Conservation (phyloP, 2,329 filamentous ascomycete genomes). For the Epichloe gansuensis region DNA sequence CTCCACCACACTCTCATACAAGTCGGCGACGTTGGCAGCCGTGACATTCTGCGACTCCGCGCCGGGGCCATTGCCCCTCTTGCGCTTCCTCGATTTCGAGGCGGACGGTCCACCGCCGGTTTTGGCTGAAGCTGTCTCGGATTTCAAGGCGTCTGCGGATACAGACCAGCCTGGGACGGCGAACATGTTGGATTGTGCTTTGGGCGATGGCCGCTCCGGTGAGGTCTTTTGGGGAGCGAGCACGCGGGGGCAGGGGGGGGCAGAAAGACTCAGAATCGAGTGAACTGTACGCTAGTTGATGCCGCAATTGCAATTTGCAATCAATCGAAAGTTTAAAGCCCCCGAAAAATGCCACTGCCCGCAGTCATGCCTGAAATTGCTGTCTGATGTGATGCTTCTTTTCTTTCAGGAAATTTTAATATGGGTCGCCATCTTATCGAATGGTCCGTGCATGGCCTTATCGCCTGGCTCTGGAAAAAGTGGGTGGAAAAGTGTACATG, state of each 20-base stretch:
- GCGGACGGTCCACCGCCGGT: constrained; percentile 20
- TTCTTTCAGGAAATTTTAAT: constrained; percentile 3
- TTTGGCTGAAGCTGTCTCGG: constrained; percentile 38
- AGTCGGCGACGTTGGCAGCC: constrained; percentile 56
- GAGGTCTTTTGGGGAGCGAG: neutral
- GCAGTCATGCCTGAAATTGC: neutral
- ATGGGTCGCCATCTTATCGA: constrained; percentile 1
- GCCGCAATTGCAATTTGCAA: neutral
- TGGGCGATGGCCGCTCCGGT: neutral
- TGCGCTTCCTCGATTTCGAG: constrained; percentile 46
- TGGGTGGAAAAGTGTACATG: too few relatives aligned
- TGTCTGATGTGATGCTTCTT: neutral
- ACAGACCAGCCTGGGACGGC: constrained; percentile 88
- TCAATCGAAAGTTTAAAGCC: neutral
- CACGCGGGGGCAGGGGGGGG: neutral
- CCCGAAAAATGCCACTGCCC: neutral
- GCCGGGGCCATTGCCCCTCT: constrained; percentile 21
- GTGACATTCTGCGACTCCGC: constrained; percentile 37
- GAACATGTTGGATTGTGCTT: constrained; percentile 51
- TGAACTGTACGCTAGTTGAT: neutral
- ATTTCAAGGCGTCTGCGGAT: constrained; percentile 55
- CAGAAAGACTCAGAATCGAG: neutral
- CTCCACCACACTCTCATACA: constrained; percentile 73
- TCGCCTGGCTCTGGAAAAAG: neutral
- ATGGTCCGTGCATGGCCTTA: constrained; percentile 2